phyloP scores from a whole-genome alignment of 2,329 filamentous ascomycete genomes.

The Pseudopyricularia cyperi region DNA sequence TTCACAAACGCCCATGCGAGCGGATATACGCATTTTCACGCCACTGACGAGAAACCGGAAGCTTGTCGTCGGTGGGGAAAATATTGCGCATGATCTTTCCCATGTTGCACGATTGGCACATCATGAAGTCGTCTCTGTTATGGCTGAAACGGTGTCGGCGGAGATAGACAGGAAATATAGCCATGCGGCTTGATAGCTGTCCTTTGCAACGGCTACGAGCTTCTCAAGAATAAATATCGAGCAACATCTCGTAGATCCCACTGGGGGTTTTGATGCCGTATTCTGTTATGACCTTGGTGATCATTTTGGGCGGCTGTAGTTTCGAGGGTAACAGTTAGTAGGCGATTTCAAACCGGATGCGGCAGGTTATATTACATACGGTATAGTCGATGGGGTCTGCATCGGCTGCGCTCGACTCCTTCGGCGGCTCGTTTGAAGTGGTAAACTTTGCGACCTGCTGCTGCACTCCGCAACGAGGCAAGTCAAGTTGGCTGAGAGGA shows the following conservation, averaged over 20 bases:
- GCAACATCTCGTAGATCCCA: conserved; percentile 57
- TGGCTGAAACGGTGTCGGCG: too few relatives aligned
- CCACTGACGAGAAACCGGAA: too few relatives aligned
- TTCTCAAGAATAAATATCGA: conserved; percentile 38
- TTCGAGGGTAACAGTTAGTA: conserved; percentile 11
- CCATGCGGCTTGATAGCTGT: background rate
- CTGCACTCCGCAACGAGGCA: conserved; percentile 49
- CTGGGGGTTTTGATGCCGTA: conserved; percentile 58
- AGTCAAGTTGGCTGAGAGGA: conserved; percentile 66
- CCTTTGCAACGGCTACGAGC: background rate
- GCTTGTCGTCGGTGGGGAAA: too few relatives aligned
- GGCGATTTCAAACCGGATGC: background rate
- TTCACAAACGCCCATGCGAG: too few relatives aligned
- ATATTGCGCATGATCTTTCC: too few relatives aligned
- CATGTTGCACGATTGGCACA: too few relatives aligned
- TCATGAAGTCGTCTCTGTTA: too few relatives aligned
- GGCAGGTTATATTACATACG: conserved; percentile 25
- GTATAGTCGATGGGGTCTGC: conserved; percentile 56
- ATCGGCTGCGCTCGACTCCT: conserved; percentile 6
- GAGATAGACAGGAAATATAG: background rate
- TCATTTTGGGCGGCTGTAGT: conserved; percentile 48
- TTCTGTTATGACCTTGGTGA: conserved; percentile 65
- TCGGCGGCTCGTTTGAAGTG: conserved; percentile 19
- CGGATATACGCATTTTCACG: too few relatives aligned
- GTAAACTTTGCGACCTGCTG: conserved; percentile 70